Evolutionary conservation across 208 protist genomes (phyloP), one percentile per base, ranked within the genome.

Genomic region (Crithidia mellificae): DNA sequence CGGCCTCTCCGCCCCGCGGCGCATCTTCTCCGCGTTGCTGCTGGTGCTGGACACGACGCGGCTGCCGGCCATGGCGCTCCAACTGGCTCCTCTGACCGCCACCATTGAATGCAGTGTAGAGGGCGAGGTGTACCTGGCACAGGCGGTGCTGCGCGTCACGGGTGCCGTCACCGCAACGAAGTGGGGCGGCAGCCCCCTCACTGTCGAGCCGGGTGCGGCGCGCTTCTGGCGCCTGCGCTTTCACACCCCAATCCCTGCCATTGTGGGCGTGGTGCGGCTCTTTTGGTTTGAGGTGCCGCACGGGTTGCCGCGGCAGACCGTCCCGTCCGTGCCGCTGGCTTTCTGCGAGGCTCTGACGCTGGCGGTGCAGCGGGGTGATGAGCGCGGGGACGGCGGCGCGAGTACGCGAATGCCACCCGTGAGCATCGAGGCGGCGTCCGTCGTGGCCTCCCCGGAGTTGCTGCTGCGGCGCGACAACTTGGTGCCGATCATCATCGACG

Each of bases 211-310:
- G 14, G 46, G 19, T 34, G 76, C 76, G 6, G 73, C 77, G 6
- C 81, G 84, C 4, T 85, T 83, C 64, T 94, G 89, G 89, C 75
- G 84, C 2, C 25, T 94, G 57, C 72, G 74, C 46, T 90, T 94
- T 50, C 17, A 72, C 27, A 72, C 58, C 0, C 34, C 59, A 1
- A 32, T 91, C 6, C 89, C 89, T 12, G 44, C 56, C 3, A 68
- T 38, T 14, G 55, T 86, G 19, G 85, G 89, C 6, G 25, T 94
- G 14, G 85, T 84, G 24, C 72, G 80, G 4, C 59, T 90, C 0
- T 71, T 91, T 15, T 92, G 85, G 85, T 80, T 82, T 53, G 67
- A 79, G 36, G 67, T 64, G 9, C 34, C 56, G 9, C 68, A 65
- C 38, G 46, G 50, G 6, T n/a, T 36, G 29, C 30, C 27, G 4